Conservation (phyloP, 768 basidiomycete genomes). For the Tulasnella sp. region DNA sequence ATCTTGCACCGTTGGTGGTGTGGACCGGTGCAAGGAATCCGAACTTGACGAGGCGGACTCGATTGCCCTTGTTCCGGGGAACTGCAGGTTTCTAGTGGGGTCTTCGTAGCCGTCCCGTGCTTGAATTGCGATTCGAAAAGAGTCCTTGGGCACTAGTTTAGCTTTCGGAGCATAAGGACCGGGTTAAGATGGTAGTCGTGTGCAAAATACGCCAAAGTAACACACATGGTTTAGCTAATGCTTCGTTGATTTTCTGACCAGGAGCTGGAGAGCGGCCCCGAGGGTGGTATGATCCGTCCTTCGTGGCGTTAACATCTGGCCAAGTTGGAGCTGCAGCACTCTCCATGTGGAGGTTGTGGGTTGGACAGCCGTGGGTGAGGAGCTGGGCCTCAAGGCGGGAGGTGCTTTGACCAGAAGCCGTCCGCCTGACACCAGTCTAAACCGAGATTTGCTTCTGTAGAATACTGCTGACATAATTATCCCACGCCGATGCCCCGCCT, state of each 20-base stretch:
- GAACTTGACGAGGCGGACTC: background rate
- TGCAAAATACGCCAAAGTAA: background rate
- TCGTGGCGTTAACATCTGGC: constrained; percentile 1
- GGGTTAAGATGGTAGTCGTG: background rate
- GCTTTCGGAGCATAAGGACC: background rate
- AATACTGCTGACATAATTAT: background rate
- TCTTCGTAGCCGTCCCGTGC: background rate
- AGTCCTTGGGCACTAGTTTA: background rate
- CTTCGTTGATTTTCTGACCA: background rate
- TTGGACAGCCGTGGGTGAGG: constrained; percentile 1
- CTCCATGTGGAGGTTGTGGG: constrained; percentile 17
- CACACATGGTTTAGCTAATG: background rate
- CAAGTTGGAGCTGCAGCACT: background rate
- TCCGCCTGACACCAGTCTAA: constrained; percentile 2
- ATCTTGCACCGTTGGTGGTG: background rate
- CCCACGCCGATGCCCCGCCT: background rate
- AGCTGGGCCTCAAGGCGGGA: constrained; percentile 10
- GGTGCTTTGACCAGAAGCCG: background rate
- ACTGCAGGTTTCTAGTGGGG: background rate
- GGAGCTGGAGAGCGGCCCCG: background rate
- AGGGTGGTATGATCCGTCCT: constrained; percentile 6
- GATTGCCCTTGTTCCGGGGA: background rate
- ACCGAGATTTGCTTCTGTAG: background rate
- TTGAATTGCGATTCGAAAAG: background rate
- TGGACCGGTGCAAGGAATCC: background rate